Conservation (phyloP, 306 rosid species). For the Arachis stenosperma region DNA sequence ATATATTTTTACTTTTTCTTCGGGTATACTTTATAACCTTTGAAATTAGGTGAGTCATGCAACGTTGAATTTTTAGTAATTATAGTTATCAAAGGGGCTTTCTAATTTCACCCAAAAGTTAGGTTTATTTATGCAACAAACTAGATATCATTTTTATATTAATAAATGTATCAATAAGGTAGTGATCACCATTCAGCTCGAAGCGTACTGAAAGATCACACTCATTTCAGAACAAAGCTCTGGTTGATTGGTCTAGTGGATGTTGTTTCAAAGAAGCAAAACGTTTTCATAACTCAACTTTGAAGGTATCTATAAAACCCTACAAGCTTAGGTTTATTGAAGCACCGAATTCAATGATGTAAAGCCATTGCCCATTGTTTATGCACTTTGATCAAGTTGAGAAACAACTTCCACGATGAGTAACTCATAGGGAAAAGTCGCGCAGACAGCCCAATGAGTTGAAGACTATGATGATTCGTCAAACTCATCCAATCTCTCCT, state of each 20-base stretch:
- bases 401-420: neutral
- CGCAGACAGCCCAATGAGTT: too few species aligned
- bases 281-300: neutral
- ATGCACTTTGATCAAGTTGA: neutral
- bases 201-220: neutral
- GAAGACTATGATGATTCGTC: conserved; percentile 60
- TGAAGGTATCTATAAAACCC: too few species aligned
- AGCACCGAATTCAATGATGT: neutral
- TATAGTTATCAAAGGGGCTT: too few species aligned
- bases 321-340: neutral
- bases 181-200: too few species aligned
- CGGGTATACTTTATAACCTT: neutral
- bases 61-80: neutral
- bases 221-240: neutral
- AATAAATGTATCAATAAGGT: too few species aligned
- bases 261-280: neutral
- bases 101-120: too few species aligned
- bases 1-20: too few species aligned
- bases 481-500: conserved; percentile 59
- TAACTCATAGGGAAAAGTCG: too few species aligned
- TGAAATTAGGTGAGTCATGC: neutral
- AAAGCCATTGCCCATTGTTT: neutral
- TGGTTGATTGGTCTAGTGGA: too few species aligned
- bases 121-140: too few species aligned
- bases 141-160: too few species aligned